Conservation (phyloP, 1,284 basidiomycete species). For the Malassezia furfur region DNA sequence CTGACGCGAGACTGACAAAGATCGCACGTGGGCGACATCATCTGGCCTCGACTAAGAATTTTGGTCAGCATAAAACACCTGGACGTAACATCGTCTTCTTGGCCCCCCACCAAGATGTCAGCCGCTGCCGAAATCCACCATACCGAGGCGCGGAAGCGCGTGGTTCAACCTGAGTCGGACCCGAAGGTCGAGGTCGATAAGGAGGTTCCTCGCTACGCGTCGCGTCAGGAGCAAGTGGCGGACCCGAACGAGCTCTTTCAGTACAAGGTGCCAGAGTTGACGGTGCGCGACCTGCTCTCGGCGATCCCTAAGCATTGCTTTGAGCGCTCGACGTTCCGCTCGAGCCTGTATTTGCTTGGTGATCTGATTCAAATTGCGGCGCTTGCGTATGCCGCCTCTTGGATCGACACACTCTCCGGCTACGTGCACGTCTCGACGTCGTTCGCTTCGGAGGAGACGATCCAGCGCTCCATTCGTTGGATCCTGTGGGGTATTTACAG, state of each 20-base stretch:
- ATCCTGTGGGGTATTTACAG: constrained; percentile 73
- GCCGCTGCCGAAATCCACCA: neutral
- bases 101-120: neutral
- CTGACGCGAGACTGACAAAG: too few species aligned
- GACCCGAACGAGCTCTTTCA: constrained; percentile 41
- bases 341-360: constrained; percentile 70
- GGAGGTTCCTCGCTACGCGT: constrained; percentile 22
- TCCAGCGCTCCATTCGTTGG: constrained; percentile 60
- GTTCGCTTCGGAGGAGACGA: constrained; percentile 57
- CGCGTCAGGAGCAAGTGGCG: constrained; percentile 35
- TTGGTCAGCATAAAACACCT: neutral
- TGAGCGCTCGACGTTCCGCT: constrained; percentile 76
- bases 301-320: constrained; percentile 86
- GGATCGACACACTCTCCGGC: constrained; percentile 54
- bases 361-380: constrained; percentile 64
- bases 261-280: constrained; percentile 67
- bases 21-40: too few species aligned
- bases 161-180: neutral
- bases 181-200: neutral
- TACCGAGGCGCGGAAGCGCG: neutral
- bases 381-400: constrained; percentile 63
- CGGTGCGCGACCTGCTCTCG: constrained; percentile 74
- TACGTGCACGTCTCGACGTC: constrained; percentile 22
- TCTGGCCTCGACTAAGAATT: too few species aligned
- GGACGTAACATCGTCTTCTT: neutral